Evolutionary conservation across 73 alveolate species (phyloP), one percentile per base, ranked within the genome.

Genomic region (Stentor coeruleus): DNA sequence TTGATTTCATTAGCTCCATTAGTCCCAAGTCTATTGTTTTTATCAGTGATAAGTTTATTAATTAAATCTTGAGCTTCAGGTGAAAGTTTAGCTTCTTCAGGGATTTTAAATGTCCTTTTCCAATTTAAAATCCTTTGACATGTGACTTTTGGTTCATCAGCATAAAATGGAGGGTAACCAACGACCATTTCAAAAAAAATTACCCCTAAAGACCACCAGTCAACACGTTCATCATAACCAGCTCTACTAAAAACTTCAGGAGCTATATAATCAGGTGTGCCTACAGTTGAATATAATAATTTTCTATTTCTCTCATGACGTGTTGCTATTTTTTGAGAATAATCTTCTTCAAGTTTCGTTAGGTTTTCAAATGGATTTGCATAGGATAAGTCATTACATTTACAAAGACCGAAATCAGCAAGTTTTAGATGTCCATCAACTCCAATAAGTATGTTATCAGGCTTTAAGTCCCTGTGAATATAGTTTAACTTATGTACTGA

Each of bases 1-100:
- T 88, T 91, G 38, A 91, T 91, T 85, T 91, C 97, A 35, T 91
- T 93, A 2, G 88, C 90, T 2, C 97, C 97, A 88, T 91, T 86
- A 72, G 81, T 79, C 33, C 97, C 97, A 39, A 91, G 81, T 76
- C 97, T 85, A n/a, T n/a, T n/a, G n/a, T n/a, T n/a, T n/a, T n/a
- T n/a, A n/a, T n/a, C n/a, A n/a, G n/a, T n/a, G n/a, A n/a, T n/a
- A n/a, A n/a, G n/a, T 81, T 84, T 81, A 82, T 81, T 57, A 39
- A 86, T 86, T 38, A 86, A 86, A 38, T 79, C 83, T 74, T 86
- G 85, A 0, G 92, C 92, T 59, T 86, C 92, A 14, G 87, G 85
- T 35, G 88, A 80, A 82, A 86, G 77, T 77, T 86, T 81, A 41
- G 92, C 92, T 82, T 86, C 92, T 39, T 86, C 74, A 15, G 92